Base-by-base conservation (phyloP, 192 early-diverging fungal genomes). In the Paraglomus occultum region DNA sequence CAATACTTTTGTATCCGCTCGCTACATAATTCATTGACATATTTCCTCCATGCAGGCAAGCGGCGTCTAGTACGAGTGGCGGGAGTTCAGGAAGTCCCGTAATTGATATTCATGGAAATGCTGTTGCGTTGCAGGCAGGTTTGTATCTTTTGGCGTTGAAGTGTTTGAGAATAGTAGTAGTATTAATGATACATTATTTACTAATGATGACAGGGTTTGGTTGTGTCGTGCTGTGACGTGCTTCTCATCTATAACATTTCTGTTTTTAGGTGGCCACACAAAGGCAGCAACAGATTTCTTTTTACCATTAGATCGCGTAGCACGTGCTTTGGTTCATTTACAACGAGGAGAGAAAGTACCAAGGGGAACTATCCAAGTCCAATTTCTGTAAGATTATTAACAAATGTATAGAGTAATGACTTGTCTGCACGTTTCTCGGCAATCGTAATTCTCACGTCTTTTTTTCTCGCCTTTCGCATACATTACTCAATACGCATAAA, bases 221-320 rank as follows among this genome's bases (percentile, higher is more conserved):
- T 31, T 31, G 31, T 31, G 31, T 31, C 31, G 3, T 31, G 3
- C 31, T 31, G 31, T 2, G 31, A 1, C 31, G 31, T 31, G 31
- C 31, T 31, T 31, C 31, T 31, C 31, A 31, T 31, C 1, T 40
- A 20, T 20, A 17, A 52, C 51, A 52, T 18, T 40, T 17, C 14
- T 58, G 17, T 39, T n/a, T n/a, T 17, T 23, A 10, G 31, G 71
- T 68, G 91, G 91, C 11, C 83, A 85, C 52, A 83, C 79, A 10
- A 80, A 85, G 38, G 90, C 90, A 42, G 91, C 91, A 17, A 92
- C 92, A 1, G 89, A 93, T 76, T 94, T 90, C 82, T 94, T 92
- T 72, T 88, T 94, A 40, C 92, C 92, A 9, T 70, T 94, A 44
- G 89, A 92, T 69, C 83, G 92, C 46, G 87, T 89, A 39, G 79